Base-by-base conservation (phyloP, 1,284 basidiomycete species). In the Papiliotrema fonsecae region DNA sequence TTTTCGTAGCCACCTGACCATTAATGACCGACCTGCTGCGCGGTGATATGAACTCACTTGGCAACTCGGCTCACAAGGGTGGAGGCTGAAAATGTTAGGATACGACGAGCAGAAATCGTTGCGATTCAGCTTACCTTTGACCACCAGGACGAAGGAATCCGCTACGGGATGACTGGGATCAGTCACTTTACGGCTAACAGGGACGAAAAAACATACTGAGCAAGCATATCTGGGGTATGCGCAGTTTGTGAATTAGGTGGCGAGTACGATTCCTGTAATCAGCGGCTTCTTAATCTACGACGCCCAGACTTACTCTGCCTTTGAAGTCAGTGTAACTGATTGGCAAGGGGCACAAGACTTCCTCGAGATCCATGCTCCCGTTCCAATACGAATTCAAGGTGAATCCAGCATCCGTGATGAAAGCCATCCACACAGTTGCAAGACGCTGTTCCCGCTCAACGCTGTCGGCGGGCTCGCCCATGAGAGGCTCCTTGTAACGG, bases 391-490 rank as follows among this genome's bases (percentile, higher is more conserved):
- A 54, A 45, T 67, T 69, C 25, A 63, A 30, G 1, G 60, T 40
- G 36, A 65, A 65, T 1, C 60, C 54, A 2, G 64, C 39, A 31
- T 72, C 70, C 13, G 45, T 30, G 13, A 67, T 42, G 43, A 65
- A 67, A 0, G 67, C 56, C 42, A 64, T 50, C 70, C 70, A 70
- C 0, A 64, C 54, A 0, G 64, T 67, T 4, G 61, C 62, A 6
- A 64, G 24, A 9, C 70, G 55, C 40, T 68, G 63, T 49, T 72
- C 67, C 10, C 67, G 55, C 24, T 66, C 61, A 7, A 55, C 41
- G 25, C 55, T 55, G 24, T 43, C 58, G 13, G 45, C 40, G 0
- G 66, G 44, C 0, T 49, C 55, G 2, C 50, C 28, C 37, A 67
- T 35, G 26, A 72, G 34, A 1, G 62, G 56, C 6, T 58, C 58